Percentiles rank a stretch among this genome's conserved stretches.
These are phyloP conservation scores for Talaromyces sp. DNA, from an alignment of 2,329 filamentous ascomycete genomes.

Conservation along the genomic window DNA sequence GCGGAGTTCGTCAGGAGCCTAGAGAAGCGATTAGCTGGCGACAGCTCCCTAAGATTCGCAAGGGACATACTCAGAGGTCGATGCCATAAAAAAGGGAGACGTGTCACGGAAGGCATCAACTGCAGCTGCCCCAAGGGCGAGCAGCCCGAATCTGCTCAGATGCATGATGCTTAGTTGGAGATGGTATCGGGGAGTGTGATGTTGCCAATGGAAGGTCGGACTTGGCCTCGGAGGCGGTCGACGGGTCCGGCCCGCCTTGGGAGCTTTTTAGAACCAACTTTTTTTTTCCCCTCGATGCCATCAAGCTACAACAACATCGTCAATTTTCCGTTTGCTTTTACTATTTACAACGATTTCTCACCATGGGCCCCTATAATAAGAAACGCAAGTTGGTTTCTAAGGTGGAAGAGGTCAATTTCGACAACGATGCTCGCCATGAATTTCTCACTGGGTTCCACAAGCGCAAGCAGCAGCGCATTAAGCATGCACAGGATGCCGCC, in stretches of 20 bases:
- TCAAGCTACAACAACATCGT: background rate
- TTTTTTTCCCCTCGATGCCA: slow-evolving; percentile 18
- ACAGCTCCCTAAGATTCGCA: slow-evolving; percentile 7
- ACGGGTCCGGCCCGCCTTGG: slow-evolving; percentile 30
- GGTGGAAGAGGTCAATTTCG: slow-evolving; percentile 83
- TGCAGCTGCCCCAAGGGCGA: slow-evolving; percentile 58
- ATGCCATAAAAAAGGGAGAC: slow-evolving; percentile 86
- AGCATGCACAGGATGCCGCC: slow-evolving; percentile 80
- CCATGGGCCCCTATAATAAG: slow-evolving; percentile 63
- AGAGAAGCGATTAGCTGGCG: slow-evolving; percentile 30
- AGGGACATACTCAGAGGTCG: slow-evolving; percentile 71
- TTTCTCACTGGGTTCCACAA: slow-evolving; percentile 97
- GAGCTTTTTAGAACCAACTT: slow-evolving; percentile 29
- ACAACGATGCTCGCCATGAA: slow-evolving; percentile 75
- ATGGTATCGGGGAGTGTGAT: slow-evolving; percentile 27
- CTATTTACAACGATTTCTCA: background rate
- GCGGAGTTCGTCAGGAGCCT: slow-evolving; percentile 45
- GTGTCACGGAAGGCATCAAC: slow-evolving; percentile 79
- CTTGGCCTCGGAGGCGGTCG: slow-evolving; percentile 40
- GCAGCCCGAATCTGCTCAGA: slow-evolving; percentile 45
- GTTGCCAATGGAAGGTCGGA: slow-evolving; percentile 32
- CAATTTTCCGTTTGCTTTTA: background rate
- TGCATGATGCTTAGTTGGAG: slow-evolving; percentile 42
- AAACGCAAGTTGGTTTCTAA: slow-evolving; percentile 62
- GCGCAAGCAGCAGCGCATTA: slow-evolving; percentile 82